These are phyloP conservation scores for Botrytis pseudocinerea DNA, from an alignment of 2,329 filamentous ascomycete genomes.

Conservation along the genomic window DNA sequence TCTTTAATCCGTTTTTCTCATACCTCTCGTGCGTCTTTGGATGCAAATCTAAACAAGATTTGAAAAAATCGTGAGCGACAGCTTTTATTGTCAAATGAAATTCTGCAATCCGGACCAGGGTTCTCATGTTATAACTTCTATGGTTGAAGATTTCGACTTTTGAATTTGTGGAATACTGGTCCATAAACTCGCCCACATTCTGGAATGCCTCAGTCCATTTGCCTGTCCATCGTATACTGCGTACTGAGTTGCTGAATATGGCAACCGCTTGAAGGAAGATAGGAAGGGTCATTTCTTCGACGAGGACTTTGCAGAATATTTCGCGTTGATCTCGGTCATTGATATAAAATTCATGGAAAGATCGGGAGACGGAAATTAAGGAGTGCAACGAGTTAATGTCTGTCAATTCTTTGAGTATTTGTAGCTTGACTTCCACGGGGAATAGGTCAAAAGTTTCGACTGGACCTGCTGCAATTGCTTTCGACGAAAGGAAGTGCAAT, in stretches of 20 bases:
- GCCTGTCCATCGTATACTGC: neutral
- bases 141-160: neutral
- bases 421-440: neutral
- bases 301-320: neutral
- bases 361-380: neutral
- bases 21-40: neutral
- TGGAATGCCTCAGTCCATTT: neutral
- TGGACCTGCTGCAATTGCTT: neutral
- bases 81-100: constrained; percentile 3
- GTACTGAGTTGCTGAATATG: neutral
- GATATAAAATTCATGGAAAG: neutral
- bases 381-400: neutral
- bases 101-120: neutral
- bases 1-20: neutral
- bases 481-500: neutral
- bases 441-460: neutral
- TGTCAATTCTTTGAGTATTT: neutral
- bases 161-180: neutral
- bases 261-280: constrained; percentile 3
- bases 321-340: neutral
- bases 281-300: constrained; percentile 7
- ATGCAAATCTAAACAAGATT: neutral
- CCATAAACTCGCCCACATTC: neutral
- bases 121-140: neutral
- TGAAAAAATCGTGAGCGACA: neutral